Base-by-base conservation (phyloP, 2,329 filamentous ascomycete genomes). In the Diaporthe sp. region DNA sequence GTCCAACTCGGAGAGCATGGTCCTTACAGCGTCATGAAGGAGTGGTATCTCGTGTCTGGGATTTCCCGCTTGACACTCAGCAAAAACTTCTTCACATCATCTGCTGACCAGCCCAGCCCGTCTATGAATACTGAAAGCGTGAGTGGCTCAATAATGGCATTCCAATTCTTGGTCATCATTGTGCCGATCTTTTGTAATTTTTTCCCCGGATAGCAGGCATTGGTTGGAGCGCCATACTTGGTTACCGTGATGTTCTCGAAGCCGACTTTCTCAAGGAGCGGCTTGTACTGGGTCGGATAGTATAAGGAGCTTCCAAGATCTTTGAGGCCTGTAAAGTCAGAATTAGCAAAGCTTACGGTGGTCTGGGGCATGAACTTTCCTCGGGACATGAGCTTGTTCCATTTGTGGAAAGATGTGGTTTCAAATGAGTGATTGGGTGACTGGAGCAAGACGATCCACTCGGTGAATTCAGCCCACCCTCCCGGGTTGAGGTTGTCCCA, bases 381-480 rank as follows among this genome's bases (percentile, higher is more conserved):
- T 80, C 80, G 72, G 31, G 76, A 76, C 72, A 84, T 74, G 5
- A 82, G 79, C 3, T 58, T 53, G 73, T 82, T 82, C 79, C 83
- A 83, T 44, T 78, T 80, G 15, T 80, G 78, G 61, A 84, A 79
- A 2, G 81, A 80, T 9, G 79, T 83, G 75, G 81, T 82, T 7
- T 81, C 73, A 15, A 84, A 77, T 4, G 82, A 82, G 65, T 78
- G 79, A 76, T 85, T 80, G 8, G 83, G 78, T 7, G 82, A 82
- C 51, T 82, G 79, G 5, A 82, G 79, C 22, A 81, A 73, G 61
- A 81, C 78, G 39, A 82, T 77, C 81, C 81, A 84, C 77, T 84
- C 83, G 39, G 82, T 83, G 74, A 84, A 82, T 78, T 84, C 83
- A 68, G 82, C 78, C 79, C 81, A 84, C n/a, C 82, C 82, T 37